Evolutionary conservation across 495 filamentous ascomycete genomes (phyloP), one percentile per base, ranked within the genome.

Genomic region (Podospora bellae-mahoneyi): DNA sequence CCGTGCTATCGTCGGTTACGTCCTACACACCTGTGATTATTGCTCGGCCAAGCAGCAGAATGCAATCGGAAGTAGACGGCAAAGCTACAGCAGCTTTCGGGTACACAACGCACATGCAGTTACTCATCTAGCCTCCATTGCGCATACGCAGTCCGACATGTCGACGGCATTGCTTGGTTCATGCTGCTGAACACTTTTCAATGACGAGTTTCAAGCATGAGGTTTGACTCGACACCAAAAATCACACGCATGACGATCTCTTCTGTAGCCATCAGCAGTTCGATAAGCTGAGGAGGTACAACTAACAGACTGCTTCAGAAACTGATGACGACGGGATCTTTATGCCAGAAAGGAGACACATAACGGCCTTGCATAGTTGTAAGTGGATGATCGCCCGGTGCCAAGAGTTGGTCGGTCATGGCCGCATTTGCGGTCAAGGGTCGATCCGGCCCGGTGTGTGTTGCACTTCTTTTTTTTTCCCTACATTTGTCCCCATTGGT

Each of bases 11-110:
- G 64, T 59, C 68, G 62, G 64, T 19, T 58, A 58, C n/a, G 55
- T 26, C 18, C 15, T 48, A 1, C 5, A 13, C 39, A 10, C 13
- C 13, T 16, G 39, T 16, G 39, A 10, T 48, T 18, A 1, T 48
- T 48, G 39, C 15, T 48, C 39, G 39, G 39, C 39, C 64, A 64
- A 63, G 68, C 68, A 63, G 63, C 68, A 66, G 53, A 53, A 44
- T 66, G 27, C 60, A 55, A 56, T 72, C 68, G 68, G 70, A 56
- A 70, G 64, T 44, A 64, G 62, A 66, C 67, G 66, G 67, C 60
- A 57, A 57, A 48, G 70, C 63, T 56, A 68, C 66, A 68, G 48
- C 63, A 48, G 15, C 39, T 10, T 48, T 48, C 39, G 39, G 39
- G 2, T 48, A 10, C 39, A 48, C 30, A 48, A 10, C 2, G 2